A percentile compares a stretch with the other conserved stretches of the same genome.
Conservation (phyloP, 176 grass and related monocot genomes). For the Triticum turgidum region DNA sequence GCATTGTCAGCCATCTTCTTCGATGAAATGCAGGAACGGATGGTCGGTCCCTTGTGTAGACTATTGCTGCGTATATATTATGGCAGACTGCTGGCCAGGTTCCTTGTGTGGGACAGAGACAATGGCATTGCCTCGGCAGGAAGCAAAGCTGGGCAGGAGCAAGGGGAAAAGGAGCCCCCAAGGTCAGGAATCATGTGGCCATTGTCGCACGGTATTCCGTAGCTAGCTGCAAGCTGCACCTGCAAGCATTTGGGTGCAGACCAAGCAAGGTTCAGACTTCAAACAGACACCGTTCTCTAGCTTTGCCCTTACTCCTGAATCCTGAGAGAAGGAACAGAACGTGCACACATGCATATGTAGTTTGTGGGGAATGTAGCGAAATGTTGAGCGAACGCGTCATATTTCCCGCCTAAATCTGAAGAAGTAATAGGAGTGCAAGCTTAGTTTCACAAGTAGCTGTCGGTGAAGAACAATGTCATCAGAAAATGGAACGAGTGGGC, state of each 20-base stretch:
- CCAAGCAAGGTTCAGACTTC: conserved; percentile 2
- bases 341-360: not conserved
- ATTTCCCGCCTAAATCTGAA: not conserved
- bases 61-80: conserved; percentile 18
- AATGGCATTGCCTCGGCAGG: conserved; percentile 36
- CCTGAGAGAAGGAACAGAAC: not conserved
- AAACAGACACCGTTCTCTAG: not conserved
- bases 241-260: not conserved
- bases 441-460: not conserved
- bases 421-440: not conserved
- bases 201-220: conserved; percentile 19
- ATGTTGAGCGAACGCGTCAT: not conserved
- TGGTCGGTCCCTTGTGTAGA: not conserved
- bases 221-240: conserved; percentile 1
- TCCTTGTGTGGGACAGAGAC: conserved; percentile 35
- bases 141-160: conserved; percentile 44
- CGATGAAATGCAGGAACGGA: not conserved
- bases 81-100: not conserved
- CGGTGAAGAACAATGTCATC: too few species aligned
- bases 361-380: not conserved
- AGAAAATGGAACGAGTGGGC: too few species aligned
- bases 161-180: not conserved
- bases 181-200: conserved; percentile 28
- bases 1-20: conserved; percentile 1
- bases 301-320: not conserved